Conservation (phyloP, 305 asterid genomes). For the Rubia tinctorum region DNA sequence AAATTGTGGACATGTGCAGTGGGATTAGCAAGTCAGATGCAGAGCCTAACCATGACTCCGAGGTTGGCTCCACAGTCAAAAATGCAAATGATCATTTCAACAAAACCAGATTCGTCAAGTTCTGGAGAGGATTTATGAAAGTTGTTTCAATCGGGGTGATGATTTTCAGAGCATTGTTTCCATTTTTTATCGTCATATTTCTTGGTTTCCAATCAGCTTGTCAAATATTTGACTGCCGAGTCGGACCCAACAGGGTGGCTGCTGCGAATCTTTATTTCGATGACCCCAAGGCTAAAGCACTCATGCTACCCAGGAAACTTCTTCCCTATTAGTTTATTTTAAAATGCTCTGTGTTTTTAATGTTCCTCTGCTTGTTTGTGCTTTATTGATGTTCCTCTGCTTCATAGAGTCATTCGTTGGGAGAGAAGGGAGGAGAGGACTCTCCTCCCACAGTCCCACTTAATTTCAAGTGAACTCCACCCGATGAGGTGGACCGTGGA, state of each 20-base stretch:
- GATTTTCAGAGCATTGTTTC: background rate
- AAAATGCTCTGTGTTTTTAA: background rate
- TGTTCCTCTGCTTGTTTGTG: no score
- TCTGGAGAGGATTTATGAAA: background rate
- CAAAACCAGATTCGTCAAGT: background rate
- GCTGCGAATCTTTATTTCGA: background rate
- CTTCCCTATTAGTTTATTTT: background rate
- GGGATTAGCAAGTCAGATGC: background rate
- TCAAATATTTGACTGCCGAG: background rate
- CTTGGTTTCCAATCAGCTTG: background rate
- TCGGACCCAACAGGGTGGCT: background rate
- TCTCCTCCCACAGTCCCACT: no score
- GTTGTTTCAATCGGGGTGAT: background rate
- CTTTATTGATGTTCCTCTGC: no score
- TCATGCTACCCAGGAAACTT: constrained; percentile 8
- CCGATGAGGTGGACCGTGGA: no score
- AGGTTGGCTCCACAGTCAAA: background rate
- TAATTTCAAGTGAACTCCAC: no score
- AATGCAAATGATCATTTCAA: background rate
- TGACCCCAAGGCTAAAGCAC: background rate
- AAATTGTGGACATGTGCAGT: constrained; percentile 2
- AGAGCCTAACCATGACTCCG: background rate
- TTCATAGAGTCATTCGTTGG: no score
- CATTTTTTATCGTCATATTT: background rate
- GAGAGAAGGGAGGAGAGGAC: no score